Conservation (phyloP, 2,329 filamentous ascomycete genomes). For the Myrmaecium sp. region DNA sequence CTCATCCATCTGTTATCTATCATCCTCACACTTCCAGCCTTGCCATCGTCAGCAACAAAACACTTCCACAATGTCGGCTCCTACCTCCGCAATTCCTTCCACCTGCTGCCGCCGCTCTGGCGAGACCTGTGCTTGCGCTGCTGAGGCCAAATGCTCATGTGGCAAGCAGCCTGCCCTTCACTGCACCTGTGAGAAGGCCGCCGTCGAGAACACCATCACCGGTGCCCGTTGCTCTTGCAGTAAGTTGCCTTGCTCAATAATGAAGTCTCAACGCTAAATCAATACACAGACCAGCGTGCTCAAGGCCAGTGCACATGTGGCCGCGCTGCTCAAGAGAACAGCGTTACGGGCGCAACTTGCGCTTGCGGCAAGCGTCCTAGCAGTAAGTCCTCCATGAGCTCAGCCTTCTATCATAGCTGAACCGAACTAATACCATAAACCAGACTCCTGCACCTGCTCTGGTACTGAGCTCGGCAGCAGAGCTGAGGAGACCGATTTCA, state of each 20-base stretch:
- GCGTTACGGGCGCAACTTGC: slow-evolving; percentile 46
- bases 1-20: too few species aligned
- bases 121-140: slow-evolving; percentile 39
- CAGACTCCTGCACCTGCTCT: slow-evolving; percentile 58
- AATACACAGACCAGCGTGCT: slow-evolving; percentile 43
- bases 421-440: neutral
- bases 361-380: slow-evolving; percentile 60
- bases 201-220: slow-evolving; percentile 53
- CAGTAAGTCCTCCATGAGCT: slow-evolving; percentile 31
- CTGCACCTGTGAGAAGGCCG: slow-evolving; percentile 68
- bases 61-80: slow-evolving; percentile 21
- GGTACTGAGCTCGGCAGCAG: slow-evolving; percentile 48
- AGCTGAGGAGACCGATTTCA: slow-evolving; percentile 70
- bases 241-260: slow-evolving; percentile 18
- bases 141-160: slow-evolving; percentile 61
- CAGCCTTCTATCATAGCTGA: neutral
- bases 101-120: slow-evolving; percentile 44
- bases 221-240: slow-evolving; percentile 74
- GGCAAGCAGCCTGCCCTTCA: slow-evolving; percentile 74
- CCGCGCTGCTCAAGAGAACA: slow-evolving; percentile 53
- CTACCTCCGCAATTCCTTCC: slow-evolving; percentile 25
- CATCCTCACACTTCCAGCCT: neutral
- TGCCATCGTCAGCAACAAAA: slow-evolving; percentile 4
- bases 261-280: neutral
- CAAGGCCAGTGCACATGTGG: slow-evolving; percentile 72